Percentiles rank a stretch among this genome's conserved stretches.
These are phyloP conservation scores for Fusarium xylarioides DNA, from an alignment of 2,329 filamentous ascomycete genomes.

Conservation along the genomic window DNA sequence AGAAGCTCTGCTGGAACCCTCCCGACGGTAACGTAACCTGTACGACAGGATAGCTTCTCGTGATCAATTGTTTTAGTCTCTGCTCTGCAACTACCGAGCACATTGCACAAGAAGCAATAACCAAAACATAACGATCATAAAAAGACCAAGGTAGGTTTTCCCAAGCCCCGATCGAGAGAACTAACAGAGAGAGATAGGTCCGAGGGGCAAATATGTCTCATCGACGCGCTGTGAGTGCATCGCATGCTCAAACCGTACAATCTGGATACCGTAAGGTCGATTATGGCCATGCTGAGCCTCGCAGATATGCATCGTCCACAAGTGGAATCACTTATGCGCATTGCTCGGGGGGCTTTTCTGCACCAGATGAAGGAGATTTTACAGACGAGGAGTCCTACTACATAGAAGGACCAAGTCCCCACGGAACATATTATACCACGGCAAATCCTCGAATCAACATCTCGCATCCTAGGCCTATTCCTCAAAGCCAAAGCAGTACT, in stretches of 20 bases:
- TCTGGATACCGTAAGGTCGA: neutral
- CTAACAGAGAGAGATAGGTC: constrained; percentile 19
- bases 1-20: constrained; percentile 7
- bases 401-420: constrained; percentile 14
- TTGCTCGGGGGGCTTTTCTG: neutral
- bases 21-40: constrained; percentile 32
- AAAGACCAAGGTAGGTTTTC: constrained; percentile 16
- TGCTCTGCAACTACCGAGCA: constrained; percentile 24
- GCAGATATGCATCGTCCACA: constrained; percentile 1
- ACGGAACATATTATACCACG: constrained; percentile 11
- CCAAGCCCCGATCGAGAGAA: constrained; percentile 12
- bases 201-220: constrained; percentile 13
- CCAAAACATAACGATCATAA: neutral
- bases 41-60: constrained; percentile 34
- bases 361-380: neutral
- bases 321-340: constrained; percentile 1
- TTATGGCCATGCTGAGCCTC: neutral
- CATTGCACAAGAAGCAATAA: constrained; percentile 18
- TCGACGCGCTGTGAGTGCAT: constrained; percentile 3
- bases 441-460: neutral
- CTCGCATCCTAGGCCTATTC: neutral
- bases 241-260: neutral
- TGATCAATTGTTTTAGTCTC: constrained; percentile 18
- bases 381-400: constrained; percentile 10
- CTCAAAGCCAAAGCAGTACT: neutral